Conservation (phyloP, 495 filamentous ascomycete species). For the Podospora didyma region DNA sequence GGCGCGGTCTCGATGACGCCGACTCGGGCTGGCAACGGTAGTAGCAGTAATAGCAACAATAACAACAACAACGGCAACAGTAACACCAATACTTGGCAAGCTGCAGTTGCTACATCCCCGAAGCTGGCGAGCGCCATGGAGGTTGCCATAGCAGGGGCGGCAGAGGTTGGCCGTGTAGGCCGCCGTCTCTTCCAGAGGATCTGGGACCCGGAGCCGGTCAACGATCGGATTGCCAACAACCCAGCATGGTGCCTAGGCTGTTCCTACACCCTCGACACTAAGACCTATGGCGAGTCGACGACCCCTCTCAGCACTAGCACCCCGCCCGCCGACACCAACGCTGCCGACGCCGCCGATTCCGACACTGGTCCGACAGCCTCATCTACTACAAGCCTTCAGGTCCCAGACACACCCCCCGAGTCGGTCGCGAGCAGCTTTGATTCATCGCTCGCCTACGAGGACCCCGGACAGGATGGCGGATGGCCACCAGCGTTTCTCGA, state of each 20-base stretch:
- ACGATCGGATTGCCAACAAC: conserved; percentile 63
- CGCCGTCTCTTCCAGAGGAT: conserved; percentile 87
- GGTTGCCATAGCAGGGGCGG: conserved; percentile 35
- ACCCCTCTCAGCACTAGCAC: conserved; percentile 23
- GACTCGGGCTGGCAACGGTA: conserved; percentile 11
- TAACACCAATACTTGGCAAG: conserved; percentile 26
- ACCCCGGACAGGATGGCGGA: conserved; percentile 49
- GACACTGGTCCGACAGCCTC: neutral
- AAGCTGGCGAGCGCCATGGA: conserved; percentile 36
- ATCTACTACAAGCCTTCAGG: neutral
- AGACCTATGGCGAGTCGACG: conserved; percentile 13
- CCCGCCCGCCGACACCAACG: conserved; percentile 13
- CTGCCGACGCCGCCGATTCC: neutral
- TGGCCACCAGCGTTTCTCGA: conserved; percentile 87
- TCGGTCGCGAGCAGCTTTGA: conserved; percentile 46
- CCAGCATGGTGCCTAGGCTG: conserved; percentile 88
- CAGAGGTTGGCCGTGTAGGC: conserved; percentile 34
- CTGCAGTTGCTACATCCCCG: conserved; percentile 23
- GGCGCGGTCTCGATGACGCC: conserved; percentile 16
- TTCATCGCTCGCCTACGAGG: conserved; percentile 45
- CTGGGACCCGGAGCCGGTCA: conserved; percentile 90
- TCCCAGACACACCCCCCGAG: conserved; percentile 42
- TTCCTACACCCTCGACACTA: conserved; percentile 57
- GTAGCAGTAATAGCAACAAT: conserved; percentile 17
- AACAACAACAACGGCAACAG: no score